These are phyloP conservation scores for Cordyceps javanica DNA, from an alignment of 2,329 filamentous ascomycete genomes.

Conservation along the genomic window DNA sequence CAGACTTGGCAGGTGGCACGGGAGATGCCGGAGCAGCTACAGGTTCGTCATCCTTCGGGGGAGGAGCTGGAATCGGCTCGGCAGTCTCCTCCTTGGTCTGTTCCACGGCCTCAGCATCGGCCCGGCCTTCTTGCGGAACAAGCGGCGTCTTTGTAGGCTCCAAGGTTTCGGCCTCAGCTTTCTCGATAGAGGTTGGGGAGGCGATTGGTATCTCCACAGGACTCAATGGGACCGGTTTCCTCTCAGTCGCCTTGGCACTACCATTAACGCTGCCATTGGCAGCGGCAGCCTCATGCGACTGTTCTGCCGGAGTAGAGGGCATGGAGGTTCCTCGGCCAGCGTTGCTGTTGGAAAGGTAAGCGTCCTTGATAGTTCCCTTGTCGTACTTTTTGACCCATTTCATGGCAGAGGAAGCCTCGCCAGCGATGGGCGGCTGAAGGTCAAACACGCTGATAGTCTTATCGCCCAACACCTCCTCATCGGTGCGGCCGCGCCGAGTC, in stretches of 20 bases:
- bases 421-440: constrained; percentile 75
- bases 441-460: constrained; percentile 92
- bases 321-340: constrained; percentile 59
- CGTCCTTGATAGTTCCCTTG: constrained; percentile 75
- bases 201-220: neutral
- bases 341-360: constrained; percentile 71
- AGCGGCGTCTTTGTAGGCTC: neutral
- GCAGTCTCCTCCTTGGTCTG: neutral
- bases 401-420: constrained; percentile 85
- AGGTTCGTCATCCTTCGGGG: constrained; percentile 20
- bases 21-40: constrained; percentile 25
- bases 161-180: neutral
- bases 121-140: neutral
- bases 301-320: constrained; percentile 29
- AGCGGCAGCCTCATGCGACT: constrained; percentile 20
- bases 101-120: neutral
- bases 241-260: constrained; percentile 4
- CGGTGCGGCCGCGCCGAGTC: constrained; percentile 49
- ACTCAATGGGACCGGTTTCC: neutral
- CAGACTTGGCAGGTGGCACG: constrained; percentile 20
- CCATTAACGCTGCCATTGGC: constrained; percentile 19
- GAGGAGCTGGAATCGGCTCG: constrained; percentile 13
- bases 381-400: constrained; percentile 97
- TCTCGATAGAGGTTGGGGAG: neutral
- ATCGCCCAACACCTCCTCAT: constrained; percentile 48